These are phyloP conservation scores for Senna tora DNA, from an alignment of 306 rosid genomes.

Conservation along the genomic window DNA sequence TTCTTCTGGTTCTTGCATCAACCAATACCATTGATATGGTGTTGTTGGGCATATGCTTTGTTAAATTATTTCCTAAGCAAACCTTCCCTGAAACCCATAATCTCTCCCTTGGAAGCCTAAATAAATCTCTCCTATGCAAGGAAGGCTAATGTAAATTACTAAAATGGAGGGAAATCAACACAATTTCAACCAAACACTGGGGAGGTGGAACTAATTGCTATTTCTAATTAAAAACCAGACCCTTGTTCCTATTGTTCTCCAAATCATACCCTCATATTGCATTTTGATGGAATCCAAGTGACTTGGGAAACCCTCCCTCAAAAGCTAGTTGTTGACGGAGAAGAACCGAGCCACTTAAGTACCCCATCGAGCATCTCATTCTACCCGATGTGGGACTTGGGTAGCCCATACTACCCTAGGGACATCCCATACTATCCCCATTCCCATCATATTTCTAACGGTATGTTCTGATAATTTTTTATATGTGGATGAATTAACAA, in stretches of 20 bases:
- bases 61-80: background rate
- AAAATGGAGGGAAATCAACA: background rate
- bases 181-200: background rate
- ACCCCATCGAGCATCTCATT: too few species aligned
- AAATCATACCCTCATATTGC: slow-evolving; percentile 9
- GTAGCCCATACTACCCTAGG: too few species aligned
- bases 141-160: slow-evolving; percentile 20
- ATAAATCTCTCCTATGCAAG: background rate
- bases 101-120: background rate
- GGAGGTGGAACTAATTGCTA: background rate
- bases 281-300: too few species aligned
- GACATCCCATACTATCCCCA: too few species aligned
- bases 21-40: slow-evolving; percentile 10
- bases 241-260: slow-evolving; percentile 14
- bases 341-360: too few species aligned
- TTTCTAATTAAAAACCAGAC: slow-evolving; percentile 3
- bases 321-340: too few species aligned
- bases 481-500: slow-evolving; percentile 16
- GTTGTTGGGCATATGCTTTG: slow-evolving; percentile 1
- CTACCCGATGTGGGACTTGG: too few species aligned
- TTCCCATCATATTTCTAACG: slow-evolving; percentile 17
- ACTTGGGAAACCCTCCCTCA: too few species aligned
- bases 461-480: background rate
- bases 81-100: background rate
- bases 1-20: slow-evolving; percentile 9